Evolutionary conservation across 495 filamentous ascomycete species (phyloP), one percentile per base, ranked within the genome.

Genomic region (Darksidea phi): DNA sequence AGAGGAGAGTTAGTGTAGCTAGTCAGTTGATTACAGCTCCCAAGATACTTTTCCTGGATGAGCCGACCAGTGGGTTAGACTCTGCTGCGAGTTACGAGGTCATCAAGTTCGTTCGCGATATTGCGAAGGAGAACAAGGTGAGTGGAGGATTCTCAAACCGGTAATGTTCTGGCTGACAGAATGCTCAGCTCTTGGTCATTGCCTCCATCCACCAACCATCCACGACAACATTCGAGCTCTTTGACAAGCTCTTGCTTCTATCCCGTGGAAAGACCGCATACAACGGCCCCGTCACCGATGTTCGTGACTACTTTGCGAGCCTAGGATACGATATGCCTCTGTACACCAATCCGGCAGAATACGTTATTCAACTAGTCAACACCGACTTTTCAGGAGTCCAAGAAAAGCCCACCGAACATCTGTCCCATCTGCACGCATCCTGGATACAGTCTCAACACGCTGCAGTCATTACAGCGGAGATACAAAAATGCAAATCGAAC

Each of bases 151-250:
- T 23, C 34, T 1, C 12, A 38, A 12, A 11, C 15, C 12, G 37
- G 37, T 10, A 18, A 12, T 17, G 20, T 47, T 34, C 61, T 8
- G 18, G 23, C 24, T 61, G 54, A 62, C 48, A 46, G 21, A 64
- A 8, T 34, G 20, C 21, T 3, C 38, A 85, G 79, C 72, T 90
- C 59, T 78, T 89, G 51, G 78, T 94, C 15, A 88, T 92, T 49
- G 87, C 85, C 0, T 86, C 82, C 58, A 92, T 94, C 54, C 89
- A 94, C 67, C 89, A 94, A 67, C 89, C 89, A 1, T 90, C 87
- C 1, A 87, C 88, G 0, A 75, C 83, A 0, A 90, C 86, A 0
- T 93, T 91, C 70, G 76, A 84, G 43, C 79, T 91, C 6, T 94
- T 94, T 67, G 87, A 92, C 68, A 89, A 88, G 67, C 73, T 94